Evolutionary conservation across 2,329 filamentous ascomycete genomes (phyloP).

Genomic region (Verruconis gallopava): DNA sequence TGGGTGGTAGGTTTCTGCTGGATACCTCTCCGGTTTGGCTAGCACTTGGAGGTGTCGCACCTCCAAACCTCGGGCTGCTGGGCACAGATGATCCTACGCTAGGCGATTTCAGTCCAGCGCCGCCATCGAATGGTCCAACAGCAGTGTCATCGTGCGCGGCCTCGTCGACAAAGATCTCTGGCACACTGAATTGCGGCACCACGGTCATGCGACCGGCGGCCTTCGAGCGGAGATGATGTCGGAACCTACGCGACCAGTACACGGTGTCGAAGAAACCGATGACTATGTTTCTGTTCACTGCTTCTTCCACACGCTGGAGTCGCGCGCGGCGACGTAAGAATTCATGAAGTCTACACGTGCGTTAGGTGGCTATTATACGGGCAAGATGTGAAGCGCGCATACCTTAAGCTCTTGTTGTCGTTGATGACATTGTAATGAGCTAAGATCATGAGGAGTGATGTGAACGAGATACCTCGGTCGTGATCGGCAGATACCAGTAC

Average conservation of each 20-base stretch:
- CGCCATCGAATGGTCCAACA: slow-evolving; percentile 1
- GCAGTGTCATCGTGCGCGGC: slow-evolving; percentile 21
- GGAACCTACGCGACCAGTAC: slow-evolving; percentile 77
- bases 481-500: slow-evolving; percentile 86
- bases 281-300: slow-evolving; percentile 79
- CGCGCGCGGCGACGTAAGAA: slow-evolving; percentile 82
- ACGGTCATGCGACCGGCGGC: slow-evolving; percentile 62
- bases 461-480: slow-evolving; percentile 82
- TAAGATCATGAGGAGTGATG: slow-evolving; percentile 82
- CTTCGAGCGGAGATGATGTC: slow-evolving; percentile 59
- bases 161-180: slow-evolving; percentile 81
- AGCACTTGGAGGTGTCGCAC: slow-evolving; percentile 6
- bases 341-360: slow-evolving; percentile 60
- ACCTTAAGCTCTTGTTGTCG: slow-evolving; percentile 88
- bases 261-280: slow-evolving; percentile 92
- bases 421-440: slow-evolving; percentile 98
- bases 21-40: neutral
- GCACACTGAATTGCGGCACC: slow-evolving; percentile 68
- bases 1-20: neutral
- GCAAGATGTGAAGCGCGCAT: slow-evolving; percentile 14
- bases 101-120: slow-evolving; percentile 1
- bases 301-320: slow-evolving; percentile 87
- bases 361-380: slow-evolving; percentile 17
- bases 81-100: slow-evolving; percentile 4
- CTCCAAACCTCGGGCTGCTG: slow-evolving; percentile 6